Percentiles rank a stretch among this genome's conserved stretches.
Conservation (phyloP, 805 yeast species). For the Isabelozyma pseudorhagii region DNA sequence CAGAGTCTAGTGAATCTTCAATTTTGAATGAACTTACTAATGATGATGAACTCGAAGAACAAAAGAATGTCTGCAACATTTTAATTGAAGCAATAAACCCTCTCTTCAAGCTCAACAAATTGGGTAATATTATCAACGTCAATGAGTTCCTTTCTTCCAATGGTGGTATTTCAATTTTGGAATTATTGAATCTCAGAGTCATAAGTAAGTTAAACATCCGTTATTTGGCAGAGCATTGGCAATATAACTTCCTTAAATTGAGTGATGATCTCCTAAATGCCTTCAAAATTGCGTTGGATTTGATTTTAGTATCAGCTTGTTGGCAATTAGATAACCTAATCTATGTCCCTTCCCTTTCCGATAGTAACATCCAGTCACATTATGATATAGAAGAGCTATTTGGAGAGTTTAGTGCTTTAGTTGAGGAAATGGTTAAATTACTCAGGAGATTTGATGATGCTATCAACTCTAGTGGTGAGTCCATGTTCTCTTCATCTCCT, state of each 20-base stretch:
- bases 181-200: conserved; percentile 12
- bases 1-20: background rate
- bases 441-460: conserved; percentile 6
- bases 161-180: conserved; percentile 3
- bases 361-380: conserved; percentile 14
- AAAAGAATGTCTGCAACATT: conserved; percentile 5
- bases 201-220: conserved; percentile 18
- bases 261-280: conserved; percentile 9
- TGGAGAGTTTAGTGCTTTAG: conserved; percentile 13
- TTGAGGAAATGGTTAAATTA: conserved; percentile 1
- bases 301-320: conserved; percentile 22
- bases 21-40: conserved; percentile 1
- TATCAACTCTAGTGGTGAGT: background rate
- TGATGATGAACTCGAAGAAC: conserved; percentile 11
- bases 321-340: conserved; percentile 36
- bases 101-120: conserved; percentile 19
- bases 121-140: conserved; percentile 12
- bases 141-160: conserved; percentile 2
- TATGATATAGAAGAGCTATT: conserved; percentile 21
- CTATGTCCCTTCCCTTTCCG: conserved; percentile 13
- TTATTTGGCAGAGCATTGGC: conserved; percentile 16
- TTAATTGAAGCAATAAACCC: conserved; percentile 12
- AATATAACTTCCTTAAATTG: conserved; percentile 13
- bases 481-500: conserved; percentile 2
- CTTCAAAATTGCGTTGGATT: conserved; percentile 19